Evolutionary conservation across 1,284 basidiomycete genomes (phyloP).

Genomic region (Sanghuangporus weigelae): DNA sequence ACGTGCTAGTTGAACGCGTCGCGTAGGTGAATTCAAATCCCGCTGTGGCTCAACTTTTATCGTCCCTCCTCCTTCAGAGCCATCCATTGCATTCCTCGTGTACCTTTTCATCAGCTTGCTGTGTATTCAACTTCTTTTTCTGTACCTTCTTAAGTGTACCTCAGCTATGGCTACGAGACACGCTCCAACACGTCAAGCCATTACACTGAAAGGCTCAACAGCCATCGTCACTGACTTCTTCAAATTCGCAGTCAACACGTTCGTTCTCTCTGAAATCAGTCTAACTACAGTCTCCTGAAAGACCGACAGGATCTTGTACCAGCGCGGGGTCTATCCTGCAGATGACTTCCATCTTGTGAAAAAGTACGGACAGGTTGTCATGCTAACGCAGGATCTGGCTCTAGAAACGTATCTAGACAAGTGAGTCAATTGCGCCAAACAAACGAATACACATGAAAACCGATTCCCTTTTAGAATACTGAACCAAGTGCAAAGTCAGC

Average conservation of each 20-base stretch:
- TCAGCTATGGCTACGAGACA: slow-evolving; percentile 43
- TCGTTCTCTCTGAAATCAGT: slow-evolving; percentile 28
- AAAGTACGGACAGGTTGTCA: slow-evolving; percentile 95
- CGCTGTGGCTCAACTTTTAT: background rate
- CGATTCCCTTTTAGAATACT: slow-evolving; percentile 51
- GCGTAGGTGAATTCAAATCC: background rate
- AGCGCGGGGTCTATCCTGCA: slow-evolving; percentile 93
- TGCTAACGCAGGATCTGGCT: slow-evolving; percentile 90
- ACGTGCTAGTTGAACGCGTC: slow-evolving; percentile 5
- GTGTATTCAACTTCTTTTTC: background rate
- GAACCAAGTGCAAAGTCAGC: slow-evolving; percentile 83
- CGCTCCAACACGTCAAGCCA: slow-evolving; percentile 64
- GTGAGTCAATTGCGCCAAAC: slow-evolving; percentile 35
- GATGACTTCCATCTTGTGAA: slow-evolving; percentile 99
- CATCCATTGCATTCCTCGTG: background rate
- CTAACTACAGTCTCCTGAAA: slow-evolving; percentile 12
- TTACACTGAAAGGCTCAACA: slow-evolving; percentile 94
- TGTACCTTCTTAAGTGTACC: background rate
- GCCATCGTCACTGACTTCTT: slow-evolving; percentile 98
- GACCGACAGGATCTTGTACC: slow-evolving; percentile 80
- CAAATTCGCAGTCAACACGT: slow-evolving; percentile 96
- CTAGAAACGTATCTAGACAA: slow-evolving; percentile 88
- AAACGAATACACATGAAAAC: background rate
- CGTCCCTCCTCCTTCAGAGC: background rate
- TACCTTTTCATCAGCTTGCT: background rate